Evolutionary conservation across 2,329 filamentous ascomycete genomes (phyloP), one percentile per base, ranked within the genome.

Genomic region (Aspergillus floridensis): DNA sequence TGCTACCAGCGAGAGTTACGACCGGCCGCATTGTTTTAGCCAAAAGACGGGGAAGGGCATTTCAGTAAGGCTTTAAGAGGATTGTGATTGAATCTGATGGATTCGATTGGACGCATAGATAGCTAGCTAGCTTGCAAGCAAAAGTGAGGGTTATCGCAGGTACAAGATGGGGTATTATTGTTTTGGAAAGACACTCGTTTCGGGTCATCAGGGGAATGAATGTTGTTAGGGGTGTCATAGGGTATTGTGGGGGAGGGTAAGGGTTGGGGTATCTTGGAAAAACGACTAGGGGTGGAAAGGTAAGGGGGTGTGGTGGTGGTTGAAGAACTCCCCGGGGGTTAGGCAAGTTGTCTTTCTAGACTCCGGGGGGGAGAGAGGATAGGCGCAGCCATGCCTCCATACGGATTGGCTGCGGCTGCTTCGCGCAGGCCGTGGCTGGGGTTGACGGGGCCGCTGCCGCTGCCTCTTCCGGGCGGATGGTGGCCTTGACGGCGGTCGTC

Each of bases 281-380:
- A 16, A 51, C n/a, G 8, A 24, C n/a, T 29, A 16, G 16, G 31
- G 38, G 35, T 38, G 50, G 21, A 52, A 38, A 52, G 31, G n/a
- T 29, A 32, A 52, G 12, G 7, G 4, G 7, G 4, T 29, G 21
- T 24, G 32, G 19, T 22, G 26, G 21, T 21, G 32, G 22, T 14
- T 29, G 29, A 41, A 24, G 38, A 55, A 22, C 22, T 22, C 22
- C 22, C 22, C 22, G 4, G 5, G 24, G 44, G 31, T 48, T 47
- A 61, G 29, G 59, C 76, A 56, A 77, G 67, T 53, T 74, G 75
- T 53, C 74, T 70, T 61, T 77, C 75, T 52, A 77, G 59, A 62
- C 72, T 73, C n/a, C 74, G 61, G 5, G 74, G 65, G 24, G 67
- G 70, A 5, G 68, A 67, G 52, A 75, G 64, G n/a, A 74, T 63